Evolutionary conservation across 2,329 filamentous ascomycete species (phyloP).

Genomic region (Dryadomyces quercivorus): DNA sequence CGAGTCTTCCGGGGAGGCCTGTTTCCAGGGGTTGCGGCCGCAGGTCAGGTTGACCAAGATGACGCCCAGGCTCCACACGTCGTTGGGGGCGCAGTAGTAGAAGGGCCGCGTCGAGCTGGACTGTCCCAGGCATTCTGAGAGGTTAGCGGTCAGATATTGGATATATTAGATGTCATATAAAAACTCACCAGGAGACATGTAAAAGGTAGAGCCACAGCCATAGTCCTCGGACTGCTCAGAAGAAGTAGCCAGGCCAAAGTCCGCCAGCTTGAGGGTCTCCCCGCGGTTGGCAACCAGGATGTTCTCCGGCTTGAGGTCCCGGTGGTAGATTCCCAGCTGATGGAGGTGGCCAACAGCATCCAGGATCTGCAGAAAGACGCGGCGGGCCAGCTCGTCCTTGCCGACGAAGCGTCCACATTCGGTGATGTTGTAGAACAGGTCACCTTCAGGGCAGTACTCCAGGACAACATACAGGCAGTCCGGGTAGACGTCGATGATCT

Average conservation of each 20-base stretch:
- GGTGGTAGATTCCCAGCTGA: conserved; percentile 83
- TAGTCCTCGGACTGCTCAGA: conserved; percentile 82
- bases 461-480: conserved; percentile 95
- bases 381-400: conserved; percentile 78
- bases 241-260: conserved; percentile 89
- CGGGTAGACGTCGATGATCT: conserved; percentile 82
- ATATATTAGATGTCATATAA: too few species aligned
- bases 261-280: conserved; percentile 85
- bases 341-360: conserved; percentile 96
- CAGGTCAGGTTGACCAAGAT: conserved; percentile 96
- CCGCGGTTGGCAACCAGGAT: conserved; percentile 84
- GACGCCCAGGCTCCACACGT: conserved; percentile 96
- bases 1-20: conserved; percentile 83
- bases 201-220: conserved; percentile 95
- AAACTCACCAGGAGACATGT: conserved; percentile 92
- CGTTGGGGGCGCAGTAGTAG: conserved; percentile 89
- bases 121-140: conserved; percentile 90
- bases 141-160: too few species aligned
- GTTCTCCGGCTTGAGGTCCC: conserved; percentile 97
- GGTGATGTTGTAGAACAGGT: conserved; percentile 95
- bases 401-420: conserved; percentile 87
- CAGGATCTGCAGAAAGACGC: conserved; percentile 86
- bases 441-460: conserved; percentile 94
- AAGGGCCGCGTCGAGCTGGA: conserved; percentile 53
- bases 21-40: conserved; percentile 97